These are phyloP conservation scores for Aschersonia sp. DNA, from an alignment of 2,329 filamentous ascomycete genomes.

Conservation along the genomic window DNA sequence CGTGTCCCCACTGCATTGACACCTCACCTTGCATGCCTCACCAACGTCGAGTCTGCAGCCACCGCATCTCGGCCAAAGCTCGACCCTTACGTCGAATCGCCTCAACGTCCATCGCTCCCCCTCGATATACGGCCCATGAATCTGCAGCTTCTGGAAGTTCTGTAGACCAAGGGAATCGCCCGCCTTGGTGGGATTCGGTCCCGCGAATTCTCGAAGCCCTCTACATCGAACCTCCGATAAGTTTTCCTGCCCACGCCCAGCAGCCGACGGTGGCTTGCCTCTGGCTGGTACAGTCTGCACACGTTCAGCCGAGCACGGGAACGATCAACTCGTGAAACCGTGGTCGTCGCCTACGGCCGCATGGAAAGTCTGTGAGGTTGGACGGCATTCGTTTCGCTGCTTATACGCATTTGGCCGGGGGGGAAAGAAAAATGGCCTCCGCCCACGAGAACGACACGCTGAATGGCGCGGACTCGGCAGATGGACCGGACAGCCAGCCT, in stretches of 20 bases:
- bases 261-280: too few species aligned
- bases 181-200: too few species aligned
- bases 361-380: background rate
- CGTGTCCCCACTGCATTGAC: slow-evolving; percentile 7
- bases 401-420: background rate
- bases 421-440: background rate
- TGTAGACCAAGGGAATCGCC: too few species aligned
- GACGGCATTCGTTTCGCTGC: background rate
- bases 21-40: slow-evolving; percentile 10
- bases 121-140: too few species aligned
- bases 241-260: too few species aligned
- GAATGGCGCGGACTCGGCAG: slow-evolving; percentile 5
- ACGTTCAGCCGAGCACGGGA: too few species aligned
- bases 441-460: background rate
- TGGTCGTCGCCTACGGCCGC: background rate
- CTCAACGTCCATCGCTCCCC: background rate
- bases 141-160: too few species aligned
- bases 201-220: too few species aligned
- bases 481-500: slow-evolving; percentile 13
- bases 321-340: background rate
- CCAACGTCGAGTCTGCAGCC: slow-evolving; percentile 1
- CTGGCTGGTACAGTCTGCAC: too few species aligned
- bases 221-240: too few species aligned
- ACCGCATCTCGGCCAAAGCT: background rate
- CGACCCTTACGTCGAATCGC: background rate